Base-by-base conservation (phyloP, 768 basidiomycete genomes). In the Tylopilus sp. region DNA sequence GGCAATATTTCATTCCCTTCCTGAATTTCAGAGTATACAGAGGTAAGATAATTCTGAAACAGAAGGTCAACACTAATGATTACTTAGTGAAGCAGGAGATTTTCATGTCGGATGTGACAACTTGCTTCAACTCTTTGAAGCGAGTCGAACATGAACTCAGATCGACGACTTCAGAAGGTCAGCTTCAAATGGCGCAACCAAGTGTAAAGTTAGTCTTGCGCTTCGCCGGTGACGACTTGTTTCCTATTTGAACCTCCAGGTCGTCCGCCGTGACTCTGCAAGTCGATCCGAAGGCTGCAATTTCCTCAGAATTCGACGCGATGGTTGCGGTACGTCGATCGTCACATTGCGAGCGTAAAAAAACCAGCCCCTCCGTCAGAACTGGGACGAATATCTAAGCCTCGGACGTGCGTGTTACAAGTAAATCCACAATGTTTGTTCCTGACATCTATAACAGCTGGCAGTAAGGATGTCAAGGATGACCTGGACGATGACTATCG, bases 71-170 rank as follows among this genome's bases (percentile, higher is more conserved):
- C n/a, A 26, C 20, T 52, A 20, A 64, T 18, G 49, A 18, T 25
- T 50, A 21, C 28, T 43, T 51, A 91, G 89, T 89, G 56, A 91
- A 91, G 66, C 86, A 91, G 71, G 89, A 92, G 40, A 82, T 91
- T 6, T 86, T 95, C 56, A 70, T 86, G 60, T 76, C 80, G 17
- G 93, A 95, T 66, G 88, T 93, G 31, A 85, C 82, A 30, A 79
- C 76, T 18, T 92, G 90, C 61, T 89, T 86, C 56, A 74, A 82
- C 35, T 77, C 85, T 11, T 73, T 95, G 41, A 91, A 89, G 72
- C 88, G 88, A 62, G 80, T 87, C 4, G 79, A 91, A 33, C 77
- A 85, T 55, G 85, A 93, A 49, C 57, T 86, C 56, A 78, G 79
- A 48, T 71, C 75, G 4, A 53, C 72, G 35, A 62, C 72, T 1